Conservation (phyloP, 2,329 filamentous ascomycete genomes). For the Epichloe gansuensis region DNA sequence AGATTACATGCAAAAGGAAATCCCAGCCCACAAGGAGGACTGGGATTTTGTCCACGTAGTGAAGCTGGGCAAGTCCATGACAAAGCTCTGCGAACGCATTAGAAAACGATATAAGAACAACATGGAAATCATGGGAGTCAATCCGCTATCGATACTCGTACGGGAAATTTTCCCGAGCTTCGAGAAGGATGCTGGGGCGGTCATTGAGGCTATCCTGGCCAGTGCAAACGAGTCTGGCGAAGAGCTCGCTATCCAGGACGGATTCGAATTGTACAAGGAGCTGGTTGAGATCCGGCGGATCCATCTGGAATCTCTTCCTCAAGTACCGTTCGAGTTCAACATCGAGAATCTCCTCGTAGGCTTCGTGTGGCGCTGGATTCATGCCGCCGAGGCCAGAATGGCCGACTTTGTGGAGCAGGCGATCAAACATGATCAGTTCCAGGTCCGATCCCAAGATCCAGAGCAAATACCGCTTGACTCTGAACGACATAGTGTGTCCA, state of each 20-base stretch:
- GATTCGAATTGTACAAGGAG: conserved; percentile 86
- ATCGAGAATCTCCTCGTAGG: conserved; percentile 75
- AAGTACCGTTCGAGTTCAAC: conserved; percentile 68
- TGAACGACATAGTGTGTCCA: conserved; percentile 81
- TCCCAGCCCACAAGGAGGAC: conserved; percentile 65
- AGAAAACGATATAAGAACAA: conserved; percentile 85
- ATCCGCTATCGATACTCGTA: conserved; percentile 56
- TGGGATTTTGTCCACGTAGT: conserved; percentile 92
- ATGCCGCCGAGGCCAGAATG: conserved; percentile 65
- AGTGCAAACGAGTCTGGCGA: conserved; percentile 54
- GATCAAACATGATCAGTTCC: conserved; percentile 80
- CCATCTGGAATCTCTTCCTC: conserved; percentile 61
- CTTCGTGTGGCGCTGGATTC: conserved; percentile 95
- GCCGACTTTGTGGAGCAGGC: conserved; percentile 78
- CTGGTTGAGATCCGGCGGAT: conserved; percentile 74
- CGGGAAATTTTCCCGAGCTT: conserved; percentile 80
- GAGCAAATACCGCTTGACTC: conserved; percentile 58
- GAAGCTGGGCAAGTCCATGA: conserved; percentile 72
- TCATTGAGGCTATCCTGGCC: conserved; percentile 70
- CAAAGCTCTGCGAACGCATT: conserved; percentile 75
- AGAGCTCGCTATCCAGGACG: conserved; percentile 79
- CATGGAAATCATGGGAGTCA: conserved; percentile 70
- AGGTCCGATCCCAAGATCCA: conserved; percentile 53
- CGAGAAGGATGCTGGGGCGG: conserved; percentile 74
- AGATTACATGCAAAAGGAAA: conserved; percentile 59